Conservation (phyloP, 2,329 filamentous ascomycete species). For the Cercospora zeina region DNA sequence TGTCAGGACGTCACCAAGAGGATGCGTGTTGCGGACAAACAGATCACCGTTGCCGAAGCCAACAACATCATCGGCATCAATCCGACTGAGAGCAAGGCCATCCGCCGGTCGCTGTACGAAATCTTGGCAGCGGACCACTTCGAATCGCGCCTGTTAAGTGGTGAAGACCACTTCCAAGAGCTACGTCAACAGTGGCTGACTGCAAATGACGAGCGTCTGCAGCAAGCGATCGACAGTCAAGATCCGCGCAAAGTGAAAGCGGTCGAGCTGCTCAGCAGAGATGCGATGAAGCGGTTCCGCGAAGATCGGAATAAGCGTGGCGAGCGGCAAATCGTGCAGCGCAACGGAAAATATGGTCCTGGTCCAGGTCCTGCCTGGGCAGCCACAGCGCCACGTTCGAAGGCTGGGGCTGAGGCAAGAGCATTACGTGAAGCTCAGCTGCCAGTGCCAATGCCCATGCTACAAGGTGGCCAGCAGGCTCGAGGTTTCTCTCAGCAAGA, state of each 20-base stretch:
- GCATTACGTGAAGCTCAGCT: conserved; percentile 16
- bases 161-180: conserved; percentile 68
- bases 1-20: conserved; percentile 81
- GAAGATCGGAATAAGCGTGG: conserved; percentile 60
- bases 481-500: conserved; percentile 10
- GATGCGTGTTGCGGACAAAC: conserved; percentile 64
- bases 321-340: conserved; percentile 28
- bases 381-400: conserved; percentile 26
- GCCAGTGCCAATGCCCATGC: conserved; percentile 16
- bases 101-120: conserved; percentile 66
- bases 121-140: conserved; percentile 67
- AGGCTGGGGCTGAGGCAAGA: conserved; percentile 14
- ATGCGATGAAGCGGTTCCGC: conserved; percentile 74
- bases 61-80: conserved; percentile 71
- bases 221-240: conserved; percentile 28
- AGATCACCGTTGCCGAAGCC: conserved; percentile 72
- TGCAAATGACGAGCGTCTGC: conserved; percentile 25
- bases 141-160: conserved; percentile 71
- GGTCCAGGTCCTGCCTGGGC: conserved; percentile 45
- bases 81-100: conserved; percentile 64
- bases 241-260: conserved; percentile 59
- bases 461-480: conserved; percentile 10
- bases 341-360: conserved; percentile 40
- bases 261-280: conserved; percentile 69
- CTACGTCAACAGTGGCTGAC: conserved; percentile 68